Evolutionary conservation across 2,329 filamentous ascomycete species (phyloP), one percentile per base, ranked within the genome.

Genomic region (Epichloe sylvatica): DNA sequence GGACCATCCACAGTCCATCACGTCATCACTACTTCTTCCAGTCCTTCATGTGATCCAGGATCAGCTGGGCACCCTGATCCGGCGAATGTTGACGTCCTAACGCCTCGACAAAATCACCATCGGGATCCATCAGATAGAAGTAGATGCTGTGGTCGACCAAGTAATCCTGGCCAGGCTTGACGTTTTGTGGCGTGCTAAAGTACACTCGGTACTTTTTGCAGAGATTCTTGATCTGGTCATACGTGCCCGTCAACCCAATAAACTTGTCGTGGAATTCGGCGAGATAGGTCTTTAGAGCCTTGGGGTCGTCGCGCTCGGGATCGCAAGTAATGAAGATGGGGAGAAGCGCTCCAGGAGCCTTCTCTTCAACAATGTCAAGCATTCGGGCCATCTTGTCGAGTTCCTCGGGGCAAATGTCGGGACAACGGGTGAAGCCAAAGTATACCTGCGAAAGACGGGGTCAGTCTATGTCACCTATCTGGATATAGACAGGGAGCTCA

Each of bases 381-480:
- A 97, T 95, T 51, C 77, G 76, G n/a, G 91, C 86, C 90, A 98
- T 96, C 74, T 98, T 98, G 72, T 98, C 92, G 60, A 98, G 83
- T 70, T 98, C 92, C 63, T 98, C 92, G 35, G 92, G 92, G 72
- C 92, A 98, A 64, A 98, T 98, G 65, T 98, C 92, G 23, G 92
- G 92, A 66, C 92, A 98, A 68, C 96, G 90, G 8, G 88, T 91
- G 76, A 98, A 98, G 61, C 92, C 92, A 65, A 98, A 98, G 71
- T 98, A 98, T 37, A 97, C 81, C 87, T 92, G 56, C 15, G 12
- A 15, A 34, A 23, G 11, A 19, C 23, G 25, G 17, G 34, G 21
- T 46, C 15, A 52, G 4, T 19, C n/a, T 17, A 36, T 23, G 47
- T 30, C 33, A 11, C 30, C 30, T 4, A 30, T 9, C 30, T 30